Evolutionary conservation across 2,329 filamentous ascomycete genomes (phyloP).

Genomic region (Colletotrichum sp.): DNA sequence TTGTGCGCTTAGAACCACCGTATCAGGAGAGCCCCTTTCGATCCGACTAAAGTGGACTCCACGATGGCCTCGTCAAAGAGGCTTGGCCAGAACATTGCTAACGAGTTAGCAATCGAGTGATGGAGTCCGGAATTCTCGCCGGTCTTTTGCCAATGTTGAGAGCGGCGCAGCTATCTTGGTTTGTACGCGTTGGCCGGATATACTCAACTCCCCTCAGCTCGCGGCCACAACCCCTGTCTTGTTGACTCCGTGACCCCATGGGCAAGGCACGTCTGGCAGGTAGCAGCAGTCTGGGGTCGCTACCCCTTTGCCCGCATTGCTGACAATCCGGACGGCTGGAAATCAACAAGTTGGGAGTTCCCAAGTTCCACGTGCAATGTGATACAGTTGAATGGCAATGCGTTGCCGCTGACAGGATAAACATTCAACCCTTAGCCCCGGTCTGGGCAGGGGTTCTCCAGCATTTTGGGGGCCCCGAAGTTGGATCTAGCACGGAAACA

Average conservation of each 20-base stretch:
- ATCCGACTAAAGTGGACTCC: background rate
- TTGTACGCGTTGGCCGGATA: conserved; percentile 3
- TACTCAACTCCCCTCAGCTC: conserved; percentile 6
- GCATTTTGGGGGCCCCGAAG: background rate
- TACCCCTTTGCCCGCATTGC: background rate
- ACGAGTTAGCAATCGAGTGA: background rate
- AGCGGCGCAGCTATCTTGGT: background rate
- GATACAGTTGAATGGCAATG: background rate
- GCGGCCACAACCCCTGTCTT: background rate
- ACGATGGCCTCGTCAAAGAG: background rate
- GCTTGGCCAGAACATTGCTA: background rate
- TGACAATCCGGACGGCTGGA: background rate
- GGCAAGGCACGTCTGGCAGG: background rate
- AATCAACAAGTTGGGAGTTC: background rate
- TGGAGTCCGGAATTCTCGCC: background rate
- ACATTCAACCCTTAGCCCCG: conserved; percentile 4
- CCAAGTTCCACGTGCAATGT: conserved; percentile 10
- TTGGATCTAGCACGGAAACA: conserved; percentile 15
- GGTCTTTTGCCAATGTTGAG: background rate
- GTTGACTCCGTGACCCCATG: background rate
- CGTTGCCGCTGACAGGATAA: conserved; percentile 11
- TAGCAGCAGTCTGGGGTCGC: conserved; percentile 6
- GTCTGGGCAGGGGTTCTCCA: conserved; percentile 15
- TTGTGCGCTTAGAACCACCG: background rate
- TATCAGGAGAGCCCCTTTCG: background rate